These are phyloP conservation scores for Vicia villosa DNA, from an alignment of 306 rosid species.

Conservation along the genomic window DNA sequence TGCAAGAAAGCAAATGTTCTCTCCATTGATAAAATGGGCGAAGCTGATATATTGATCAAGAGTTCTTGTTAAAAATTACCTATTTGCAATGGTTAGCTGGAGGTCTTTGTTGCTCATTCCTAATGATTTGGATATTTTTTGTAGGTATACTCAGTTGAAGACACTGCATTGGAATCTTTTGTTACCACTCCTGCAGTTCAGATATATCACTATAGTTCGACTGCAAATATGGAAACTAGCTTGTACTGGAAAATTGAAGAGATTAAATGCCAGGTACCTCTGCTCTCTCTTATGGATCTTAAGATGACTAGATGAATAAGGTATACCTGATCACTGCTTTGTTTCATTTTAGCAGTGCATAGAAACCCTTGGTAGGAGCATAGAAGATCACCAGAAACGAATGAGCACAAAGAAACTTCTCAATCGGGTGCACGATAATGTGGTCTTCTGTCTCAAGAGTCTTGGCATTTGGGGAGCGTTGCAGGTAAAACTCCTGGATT, in stretches of 20 bases:
- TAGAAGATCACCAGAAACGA: conserved; percentile 54
- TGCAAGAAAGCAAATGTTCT: conserved; percentile 9
- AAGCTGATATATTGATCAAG: conserved; percentile 12
- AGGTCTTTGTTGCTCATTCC: conserved; percentile 7
- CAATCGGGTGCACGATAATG: conserved; percentile 71
- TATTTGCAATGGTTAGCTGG: conserved; percentile 25
- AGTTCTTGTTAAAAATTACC: conserved; percentile 27
- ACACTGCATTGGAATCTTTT: conserved; percentile 59
- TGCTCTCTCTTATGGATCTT: conserved; percentile 34
- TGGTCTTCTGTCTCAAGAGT: conserved; percentile 62
- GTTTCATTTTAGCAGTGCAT: conserved; percentile 60
- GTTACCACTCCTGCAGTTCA: conserved; percentile 62
- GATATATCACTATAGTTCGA: conserved; percentile 54
- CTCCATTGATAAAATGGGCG: conserved; percentile 13
- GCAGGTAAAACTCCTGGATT: conserved; percentile 59
- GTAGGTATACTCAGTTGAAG: conserved; percentile 75
- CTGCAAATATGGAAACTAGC: conserved; percentile 40
- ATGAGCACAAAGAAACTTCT: conserved; percentile 64
- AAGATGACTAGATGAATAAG: conserved; percentile 29
- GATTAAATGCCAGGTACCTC: conserved; percentile 68
- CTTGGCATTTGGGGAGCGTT: conserved; percentile 92
- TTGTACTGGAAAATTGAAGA: conserved; percentile 49
- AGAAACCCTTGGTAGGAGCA: conserved; percentile 48
- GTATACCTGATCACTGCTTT: conserved; percentile 34
- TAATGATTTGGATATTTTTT: conserved; percentile 32